Conservation (phyloP, 1,284 basidiomycete genomes). For the Schizophyllum commune region DNA sequence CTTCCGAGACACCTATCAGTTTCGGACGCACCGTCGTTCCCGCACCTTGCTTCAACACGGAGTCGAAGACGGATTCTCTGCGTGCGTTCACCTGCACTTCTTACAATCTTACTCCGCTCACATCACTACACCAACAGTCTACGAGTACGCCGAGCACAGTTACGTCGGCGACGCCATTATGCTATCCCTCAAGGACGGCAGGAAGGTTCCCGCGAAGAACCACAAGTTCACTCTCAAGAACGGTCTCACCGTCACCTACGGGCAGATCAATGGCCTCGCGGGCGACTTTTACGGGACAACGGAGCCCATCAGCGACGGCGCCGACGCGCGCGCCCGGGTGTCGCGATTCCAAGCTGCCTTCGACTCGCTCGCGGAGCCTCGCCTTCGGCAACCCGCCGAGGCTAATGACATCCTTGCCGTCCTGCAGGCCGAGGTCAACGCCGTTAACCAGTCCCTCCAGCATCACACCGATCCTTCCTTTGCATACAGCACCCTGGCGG, state of each 20-base stretch:
- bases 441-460: constrained; percentile 1
- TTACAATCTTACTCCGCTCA: not conserved
- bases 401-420: not conserved
- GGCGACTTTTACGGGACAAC: constrained; percentile 15
- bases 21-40: no score
- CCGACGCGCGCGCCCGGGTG: constrained; percentile 1
- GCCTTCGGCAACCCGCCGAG: not conserved
- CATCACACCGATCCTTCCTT: not conserved
- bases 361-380: not conserved
- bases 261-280: constrained; percentile 14
- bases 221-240: not conserved
- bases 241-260: constrained; percentile 7
- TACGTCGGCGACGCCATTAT: constrained; percentile 11
- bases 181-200: constrained; percentile 5
- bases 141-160: not conserved
- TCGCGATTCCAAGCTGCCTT: not conserved
- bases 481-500: constrained; percentile 2
- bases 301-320: constrained; percentile 11
- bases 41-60: no score
- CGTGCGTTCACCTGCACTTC: no score
- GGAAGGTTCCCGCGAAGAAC: constrained; percentile 3
- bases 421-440: not conserved
- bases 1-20: no score
- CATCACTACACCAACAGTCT: not conserved
- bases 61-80: no score